Percentiles rank a stretch among this genome's conserved stretches.
Evolutionary conservation across 164 flowering plant species (phyloP).

Genomic region (Dillenia turbinata): DNA sequence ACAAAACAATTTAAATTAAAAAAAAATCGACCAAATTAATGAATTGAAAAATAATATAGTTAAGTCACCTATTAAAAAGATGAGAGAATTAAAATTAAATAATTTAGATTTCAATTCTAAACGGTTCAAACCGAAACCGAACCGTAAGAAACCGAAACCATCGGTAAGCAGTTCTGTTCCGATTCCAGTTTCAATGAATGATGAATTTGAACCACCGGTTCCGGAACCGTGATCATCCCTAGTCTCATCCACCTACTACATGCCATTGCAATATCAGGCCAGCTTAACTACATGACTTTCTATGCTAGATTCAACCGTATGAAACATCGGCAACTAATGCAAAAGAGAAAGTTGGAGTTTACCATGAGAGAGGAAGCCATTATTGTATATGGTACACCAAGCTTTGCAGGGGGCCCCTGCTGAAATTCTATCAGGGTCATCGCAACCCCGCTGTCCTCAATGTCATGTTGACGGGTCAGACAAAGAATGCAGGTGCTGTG

Average conservation of each 20-base stretch:
- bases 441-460: constrained; percentile 59
- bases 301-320: constrained; percentile 56
- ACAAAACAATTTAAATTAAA: too few species aligned
- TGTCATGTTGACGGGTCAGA: constrained; percentile 44
- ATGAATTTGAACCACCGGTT: too few species aligned
- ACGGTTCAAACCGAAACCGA: too few species aligned
- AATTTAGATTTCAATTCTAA: too few species aligned
- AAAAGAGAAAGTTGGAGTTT: constrained; percentile 78
- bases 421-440: constrained; percentile 87
- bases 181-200: too few species aligned
- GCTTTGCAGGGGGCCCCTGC: constrained; percentile 60
- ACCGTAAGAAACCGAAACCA: too few species aligned
- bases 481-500: constrained; percentile 34
- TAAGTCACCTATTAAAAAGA: too few species aligned
- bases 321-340: constrained; percentile 70
- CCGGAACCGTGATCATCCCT: too few species aligned
- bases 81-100: too few species aligned
- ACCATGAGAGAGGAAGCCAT: constrained; percentile 63
- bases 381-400: constrained; percentile 58
- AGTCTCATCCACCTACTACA: constrained; percentile 39
- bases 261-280: constrained; percentile 32
- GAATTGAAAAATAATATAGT: too few species aligned
- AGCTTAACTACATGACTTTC: constrained; percentile 43
- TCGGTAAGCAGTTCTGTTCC: too few species aligned
- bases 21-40: too few species aligned